phyloP scores from a whole-genome alignment of 2,329 filamentous ascomycete genomes.

The Elsinoe arachidis region DNA sequence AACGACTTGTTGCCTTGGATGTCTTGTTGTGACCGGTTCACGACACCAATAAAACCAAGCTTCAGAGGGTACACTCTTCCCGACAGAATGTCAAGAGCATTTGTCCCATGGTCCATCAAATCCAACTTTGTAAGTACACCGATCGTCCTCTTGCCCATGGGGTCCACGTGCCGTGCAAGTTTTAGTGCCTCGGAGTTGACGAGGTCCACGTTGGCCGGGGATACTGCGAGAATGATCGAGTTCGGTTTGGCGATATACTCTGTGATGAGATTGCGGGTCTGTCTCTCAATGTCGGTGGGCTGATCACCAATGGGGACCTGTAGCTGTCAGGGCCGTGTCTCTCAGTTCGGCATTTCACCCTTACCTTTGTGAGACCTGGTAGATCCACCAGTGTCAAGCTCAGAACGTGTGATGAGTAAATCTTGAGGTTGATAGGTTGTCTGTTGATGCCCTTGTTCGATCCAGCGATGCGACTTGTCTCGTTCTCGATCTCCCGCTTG shows the following conservation, averaged over 20 bases:
- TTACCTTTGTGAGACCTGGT: conserved; percentile 86
- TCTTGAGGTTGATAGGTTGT: conserved; percentile 95
- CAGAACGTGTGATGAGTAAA: conserved; percentile 93
- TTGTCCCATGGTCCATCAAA: conserved; percentile 97
- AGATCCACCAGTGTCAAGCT: conserved; percentile 94
- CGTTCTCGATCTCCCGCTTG: conserved; percentile 92
- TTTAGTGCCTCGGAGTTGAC: conserved; percentile 98
- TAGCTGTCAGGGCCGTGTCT: conserved; percentile 23
- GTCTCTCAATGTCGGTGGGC: conserved; percentile 95
- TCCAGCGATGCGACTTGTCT: conserved; percentile 88
- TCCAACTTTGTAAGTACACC: conserved; percentile 96
- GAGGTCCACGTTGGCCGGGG: conserved; percentile 93
- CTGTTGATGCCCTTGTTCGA: conserved; percentile 98
- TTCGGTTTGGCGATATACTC: conserved; percentile 99
- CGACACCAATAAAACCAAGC: conserved; percentile 93
- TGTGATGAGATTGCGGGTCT: conserved; percentile 89
- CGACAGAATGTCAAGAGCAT: conserved; percentile 94
- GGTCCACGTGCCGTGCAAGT: conserved; percentile 91
- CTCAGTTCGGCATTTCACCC: conserved; percentile 18
- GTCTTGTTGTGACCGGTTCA: conserved; percentile 96
- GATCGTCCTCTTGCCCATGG: conserved; percentile 87
- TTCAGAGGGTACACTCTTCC: conserved; percentile 94
- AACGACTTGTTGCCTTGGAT: conserved; percentile 95
- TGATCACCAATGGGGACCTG: conserved; percentile 95
- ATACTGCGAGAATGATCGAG: conserved; percentile 94